Base-by-base conservation (phyloP, 345 rosid genomes). In the Salix purpurea region DNA sequence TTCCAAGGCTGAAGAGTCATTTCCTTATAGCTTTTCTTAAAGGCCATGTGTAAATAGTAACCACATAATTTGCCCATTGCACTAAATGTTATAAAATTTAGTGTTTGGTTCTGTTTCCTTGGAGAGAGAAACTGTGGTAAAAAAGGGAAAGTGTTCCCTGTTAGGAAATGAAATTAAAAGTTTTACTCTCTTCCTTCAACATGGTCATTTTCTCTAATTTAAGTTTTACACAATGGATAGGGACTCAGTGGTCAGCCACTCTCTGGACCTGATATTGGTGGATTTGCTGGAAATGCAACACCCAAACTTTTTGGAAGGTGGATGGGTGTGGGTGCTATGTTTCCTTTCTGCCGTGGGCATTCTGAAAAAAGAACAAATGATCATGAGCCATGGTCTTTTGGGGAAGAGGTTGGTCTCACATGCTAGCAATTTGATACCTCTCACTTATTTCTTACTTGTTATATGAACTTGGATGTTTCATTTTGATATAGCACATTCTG, bases 361-460 rank as follows among this genome's bases (percentile, higher is more conserved):
- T 78, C 94, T 58, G 97, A 90, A 86, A 79, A 70, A 12, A 90
- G 78, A 71, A 90, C 97, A 46, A 80, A 37, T 80, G 90, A 92
- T 68, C 97, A 94, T 73, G 98, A 94, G 77, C 98, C 98, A 42
- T 94, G 98, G 98, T 92, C 97, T 26, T 94, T 94, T 18, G 98
- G 98, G 64, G 89, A 89, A 87, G 95, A 94, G 98, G 98, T 90
- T 80, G 79, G 86, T 78, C 65, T 75, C 70, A 3, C 67, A 46
- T 37, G 13, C 23, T n/a, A 40, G 42, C n/a, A 77, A 48, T 75
- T 74, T 46, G n/a, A 61, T 34, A 65, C 18, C 5, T 13, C 23
- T 18, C 26, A 14, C 54, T 32, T 67, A 30, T 34, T 16, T 40
- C 26, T 58, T 60, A 1, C 65, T 13, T 48, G 48, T 32, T 23